Evolutionary conservation across 768 basidiomycete genomes (phyloP).

Genomic region (Auriculariales sp.): DNA sequence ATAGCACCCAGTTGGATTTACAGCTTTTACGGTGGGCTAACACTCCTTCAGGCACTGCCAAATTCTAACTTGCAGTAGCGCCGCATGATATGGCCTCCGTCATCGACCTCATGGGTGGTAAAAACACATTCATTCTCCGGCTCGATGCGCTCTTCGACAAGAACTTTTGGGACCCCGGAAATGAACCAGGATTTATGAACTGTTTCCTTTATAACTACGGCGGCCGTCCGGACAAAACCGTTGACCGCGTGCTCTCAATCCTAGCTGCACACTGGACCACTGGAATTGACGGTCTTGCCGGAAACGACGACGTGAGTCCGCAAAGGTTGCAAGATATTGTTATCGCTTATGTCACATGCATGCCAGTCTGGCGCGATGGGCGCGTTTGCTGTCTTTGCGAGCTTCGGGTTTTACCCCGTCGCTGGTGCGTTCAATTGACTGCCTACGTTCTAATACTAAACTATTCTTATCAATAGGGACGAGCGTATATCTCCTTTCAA

Average conservation of each 20-base stretch:
- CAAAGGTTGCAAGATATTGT: not conserved
- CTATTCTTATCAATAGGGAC: not conserved
- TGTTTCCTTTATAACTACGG: slow-evolving; percentile 10
- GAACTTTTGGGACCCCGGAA: slow-evolving; percentile 4
- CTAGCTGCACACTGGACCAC: slow-evolving; percentile 4
- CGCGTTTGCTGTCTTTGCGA: slow-evolving; percentile 8
- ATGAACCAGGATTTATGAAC: slow-evolving; percentile 1
- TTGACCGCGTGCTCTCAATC: slow-evolving; percentile 8
- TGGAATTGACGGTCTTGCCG: slow-evolving; percentile 8
- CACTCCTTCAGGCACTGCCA: no score
- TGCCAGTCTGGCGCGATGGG: slow-evolving; percentile 6
- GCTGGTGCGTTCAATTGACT: slow-evolving; percentile 4
- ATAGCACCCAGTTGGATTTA: not conserved
- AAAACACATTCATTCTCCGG: slow-evolving; percentile 5
- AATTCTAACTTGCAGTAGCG: slow-evolving; percentile 9
- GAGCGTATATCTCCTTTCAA: slow-evolving; percentile 8
- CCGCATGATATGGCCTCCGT: slow-evolving; percentile 10
- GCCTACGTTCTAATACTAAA: not conserved
- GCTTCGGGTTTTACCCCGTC: slow-evolving; percentile 9
- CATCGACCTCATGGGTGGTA: slow-evolving; percentile 7
- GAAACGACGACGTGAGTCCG: slow-evolving; percentile 10
- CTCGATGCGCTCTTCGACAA: slow-evolving; percentile 8
- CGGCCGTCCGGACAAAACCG: slow-evolving; percentile 10
- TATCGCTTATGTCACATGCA: not conserved
- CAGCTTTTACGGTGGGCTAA: not conserved